Evolutionary conservation across 805 yeast genomes (phyloP).

Genomic region (Isabelozyma rhagii): DNA sequence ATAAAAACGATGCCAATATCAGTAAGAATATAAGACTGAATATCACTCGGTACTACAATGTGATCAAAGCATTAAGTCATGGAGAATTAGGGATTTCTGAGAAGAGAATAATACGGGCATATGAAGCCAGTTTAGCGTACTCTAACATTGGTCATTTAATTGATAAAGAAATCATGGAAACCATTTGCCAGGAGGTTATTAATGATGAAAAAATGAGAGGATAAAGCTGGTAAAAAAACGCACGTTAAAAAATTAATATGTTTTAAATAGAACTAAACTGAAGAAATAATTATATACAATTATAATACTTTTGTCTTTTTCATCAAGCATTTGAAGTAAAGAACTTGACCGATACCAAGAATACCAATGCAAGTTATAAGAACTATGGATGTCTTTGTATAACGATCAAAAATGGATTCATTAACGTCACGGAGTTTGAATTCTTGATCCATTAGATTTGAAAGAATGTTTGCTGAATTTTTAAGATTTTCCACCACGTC

Average conservation of each 20-base stretch:
- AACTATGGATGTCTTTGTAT: slow-evolving; percentile 25
- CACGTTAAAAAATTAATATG: not conserved
- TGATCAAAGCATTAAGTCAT: slow-evolving; percentile 74
- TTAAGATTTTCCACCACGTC: slow-evolving; percentile 27
- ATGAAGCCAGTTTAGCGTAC: slow-evolving; percentile 85
- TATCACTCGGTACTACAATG: slow-evolving; percentile 82
- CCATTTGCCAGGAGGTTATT: slow-evolving; percentile 69
- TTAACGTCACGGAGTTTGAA: slow-evolving; percentile 33
- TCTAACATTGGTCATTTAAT: slow-evolving; percentile 66
- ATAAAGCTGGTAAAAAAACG: not conserved
- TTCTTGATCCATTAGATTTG: slow-evolving; percentile 31
- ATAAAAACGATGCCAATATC: slow-evolving; percentile 72
- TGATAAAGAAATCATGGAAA: slow-evolving; percentile 68
- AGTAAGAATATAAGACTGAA: slow-evolving; percentile 60
- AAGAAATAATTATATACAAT: not conserved
- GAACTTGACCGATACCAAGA: slow-evolving; percentile 29
- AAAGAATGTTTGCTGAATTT: slow-evolving; percentile 23
- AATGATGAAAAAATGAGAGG: slow-evolving; percentile 73
- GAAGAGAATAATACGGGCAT: slow-evolving; percentile 71
- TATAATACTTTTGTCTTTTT: slow-evolving; percentile 19
- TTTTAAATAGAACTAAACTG: slow-evolving; percentile 1
- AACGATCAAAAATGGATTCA: slow-evolving; percentile 33
- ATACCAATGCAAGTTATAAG: slow-evolving; percentile 22
- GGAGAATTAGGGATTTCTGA: slow-evolving; percentile 88
- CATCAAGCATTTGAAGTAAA: slow-evolving; percentile 28